Base-by-base conservation (phyloP, 2,329 filamentous ascomycete species). In the Beauveria brongniartii region DNA sequence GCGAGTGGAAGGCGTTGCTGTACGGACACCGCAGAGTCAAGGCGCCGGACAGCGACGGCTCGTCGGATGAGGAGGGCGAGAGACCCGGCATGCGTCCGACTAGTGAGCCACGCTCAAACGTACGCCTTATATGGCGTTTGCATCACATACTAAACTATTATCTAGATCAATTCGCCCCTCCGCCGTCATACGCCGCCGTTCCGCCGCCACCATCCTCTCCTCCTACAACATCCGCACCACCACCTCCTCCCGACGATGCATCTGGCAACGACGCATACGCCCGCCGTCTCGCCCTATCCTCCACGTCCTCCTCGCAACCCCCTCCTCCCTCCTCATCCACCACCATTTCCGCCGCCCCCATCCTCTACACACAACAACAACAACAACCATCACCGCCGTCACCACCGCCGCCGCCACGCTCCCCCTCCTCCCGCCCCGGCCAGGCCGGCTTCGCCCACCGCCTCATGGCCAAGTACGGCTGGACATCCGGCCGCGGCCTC, bases 401-500 rank as follows among this genome's bases (percentile, higher is more conserved):
- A 10, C 22, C 50, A 3, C 37, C 34, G 3, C 16, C 52, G 20
- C 16, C 53, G 18, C 53, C 65, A 41, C 83, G 84, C 43, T 87
- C 87, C 46, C 83, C 78, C 61, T 87, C 87, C 47, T 83, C 78
- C 61, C 85, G 87, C 3, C 91, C 92, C 0, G 91, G 91, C 18
- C 90, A 96, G 72, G 83, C 86, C 65, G 90, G 88, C 56, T 96
- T 96, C 72, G 94, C 91, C 0, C 85, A 92, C 66, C 88, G 92
- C 40, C 83, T 97, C 61, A 91, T 99, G 85, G 83, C 85, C 63
- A 97, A 97, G 72, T 94, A 96, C 75, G 94, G 94, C 60, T 97
- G 92, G 90, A 88, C 86, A 41, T 88, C 92, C 69, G 94, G 94
- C 26, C 83, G 88, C 64, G 94, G 94, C 22, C 84, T 99, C 4